Percentiles rank a stretch among this genome's conserved stretches.
Evolutionary conservation across 225 moss, liverwort and hornwort species (phyloP).

Genomic region (Bryoerythrophyllum caledonicum): DNA sequence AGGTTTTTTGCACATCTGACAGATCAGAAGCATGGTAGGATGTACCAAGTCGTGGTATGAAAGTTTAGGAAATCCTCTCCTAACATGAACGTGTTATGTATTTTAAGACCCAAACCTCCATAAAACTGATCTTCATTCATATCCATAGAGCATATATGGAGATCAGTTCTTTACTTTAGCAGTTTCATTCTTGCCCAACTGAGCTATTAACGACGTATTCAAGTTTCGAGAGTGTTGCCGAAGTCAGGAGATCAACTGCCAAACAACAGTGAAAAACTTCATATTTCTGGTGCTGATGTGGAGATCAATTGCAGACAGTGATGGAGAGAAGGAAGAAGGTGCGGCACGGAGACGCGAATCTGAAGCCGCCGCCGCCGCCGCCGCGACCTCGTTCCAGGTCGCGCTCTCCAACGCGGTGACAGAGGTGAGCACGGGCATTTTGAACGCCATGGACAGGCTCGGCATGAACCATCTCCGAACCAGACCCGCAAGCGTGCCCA

Average conservation of each 20-base stretch:
- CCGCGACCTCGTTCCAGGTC: slow-evolving; percentile 24
- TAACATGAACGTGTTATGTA: no score
- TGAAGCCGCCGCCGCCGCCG: slow-evolving; percentile 4
- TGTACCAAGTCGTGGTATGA: background rate
- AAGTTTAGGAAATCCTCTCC: no score
- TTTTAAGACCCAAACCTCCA: no score
- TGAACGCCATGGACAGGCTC: slow-evolving; percentile 47
- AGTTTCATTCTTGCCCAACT: no score
- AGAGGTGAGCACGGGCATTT: slow-evolving; percentile 43
- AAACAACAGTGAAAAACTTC: no score
- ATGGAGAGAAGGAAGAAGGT: slow-evolving; percentile 32
- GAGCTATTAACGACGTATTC: no score
- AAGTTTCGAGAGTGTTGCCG: no score
- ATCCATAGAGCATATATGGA: no score
- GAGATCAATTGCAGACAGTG: slow-evolving; percentile 38
- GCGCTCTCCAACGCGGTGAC: slow-evolving; percentile 40
- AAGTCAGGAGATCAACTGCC: no score
- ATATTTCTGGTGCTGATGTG: slow-evolving; percentile 2
- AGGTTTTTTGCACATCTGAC: background rate
- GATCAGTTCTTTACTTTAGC: no score
- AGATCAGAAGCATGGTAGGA: background rate
- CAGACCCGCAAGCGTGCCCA: slow-evolving; percentile 36
- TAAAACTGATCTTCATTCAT: no score
- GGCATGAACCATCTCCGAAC: slow-evolving; percentile 31
- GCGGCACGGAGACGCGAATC: slow-evolving; percentile 16